Conservation (phyloP, 2,329 filamentous ascomycete genomes). For the Talaromyces funiculosus region DNA sequence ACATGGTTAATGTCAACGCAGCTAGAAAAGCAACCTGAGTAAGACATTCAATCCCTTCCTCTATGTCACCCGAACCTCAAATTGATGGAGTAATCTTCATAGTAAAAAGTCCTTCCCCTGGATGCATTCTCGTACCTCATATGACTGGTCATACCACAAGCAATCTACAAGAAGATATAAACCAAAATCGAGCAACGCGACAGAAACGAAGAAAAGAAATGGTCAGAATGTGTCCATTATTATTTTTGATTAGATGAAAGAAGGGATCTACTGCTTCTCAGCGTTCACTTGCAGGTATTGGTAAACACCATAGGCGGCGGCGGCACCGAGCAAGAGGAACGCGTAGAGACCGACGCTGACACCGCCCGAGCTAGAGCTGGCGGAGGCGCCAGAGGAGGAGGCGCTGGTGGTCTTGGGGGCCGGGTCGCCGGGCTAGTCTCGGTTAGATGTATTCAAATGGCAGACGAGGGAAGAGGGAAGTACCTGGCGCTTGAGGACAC, state of each 20-base stretch:
- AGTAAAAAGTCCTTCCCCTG: not conserved
- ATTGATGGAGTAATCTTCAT: not conserved
- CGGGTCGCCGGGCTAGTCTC: conserved; percentile 64
- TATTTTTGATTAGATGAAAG: not conserved
- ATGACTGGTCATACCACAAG: not conserved
- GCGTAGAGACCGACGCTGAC: conserved; percentile 77
- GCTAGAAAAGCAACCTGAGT: not conserved
- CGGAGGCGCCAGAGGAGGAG: conserved; percentile 43
- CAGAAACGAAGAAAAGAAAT: not conserved
- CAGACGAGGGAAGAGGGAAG: no score
- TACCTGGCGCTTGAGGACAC: conserved; percentile 75
- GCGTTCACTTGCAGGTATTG: conserved; percentile 64
- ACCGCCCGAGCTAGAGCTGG: conserved; percentile 33
- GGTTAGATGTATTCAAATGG: not conserved
- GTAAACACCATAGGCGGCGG: conserved; percentile 73
- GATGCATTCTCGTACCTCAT: not conserved
- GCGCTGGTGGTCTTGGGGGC: conserved; percentile 56
- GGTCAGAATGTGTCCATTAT: not conserved
- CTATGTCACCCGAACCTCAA: not conserved
- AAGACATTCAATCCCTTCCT: not conserved
- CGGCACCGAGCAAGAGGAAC: conserved; percentile 69
- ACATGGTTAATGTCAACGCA: not conserved
- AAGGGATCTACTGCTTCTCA: conserved; percentile 20
- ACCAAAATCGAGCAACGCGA: not conserved
- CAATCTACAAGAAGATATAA: conserved; percentile 8